Evolutionary conservation across 139 green algal genomes (phyloP).

Genomic region (Ostreobium quekettii): DNA sequence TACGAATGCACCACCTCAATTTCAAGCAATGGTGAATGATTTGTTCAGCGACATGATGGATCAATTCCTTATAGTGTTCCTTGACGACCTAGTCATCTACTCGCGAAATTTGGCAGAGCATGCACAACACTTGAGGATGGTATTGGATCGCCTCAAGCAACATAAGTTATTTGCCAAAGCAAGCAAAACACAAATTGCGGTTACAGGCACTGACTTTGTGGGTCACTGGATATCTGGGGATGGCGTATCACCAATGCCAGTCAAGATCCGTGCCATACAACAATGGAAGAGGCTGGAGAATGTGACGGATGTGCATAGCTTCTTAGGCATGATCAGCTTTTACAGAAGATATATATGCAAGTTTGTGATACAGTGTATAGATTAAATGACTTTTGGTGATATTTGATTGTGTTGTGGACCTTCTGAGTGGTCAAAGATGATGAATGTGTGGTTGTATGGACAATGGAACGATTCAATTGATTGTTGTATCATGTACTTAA

Average conservation of each 20-base stretch:
- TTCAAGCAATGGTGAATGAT: slow-evolving; percentile 33
- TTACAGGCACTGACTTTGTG: slow-evolving; percentile 27
- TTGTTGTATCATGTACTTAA: too few relatives aligned
- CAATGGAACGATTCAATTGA: too few relatives aligned
- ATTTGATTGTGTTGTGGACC: too few relatives aligned
- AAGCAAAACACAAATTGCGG: slow-evolving; percentile 36
- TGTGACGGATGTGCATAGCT: background rate
- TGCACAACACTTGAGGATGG: slow-evolving; percentile 23
- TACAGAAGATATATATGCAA: background rate
- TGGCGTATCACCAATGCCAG: slow-evolving; percentile 22
- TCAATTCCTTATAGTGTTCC: slow-evolving; percentile 40
- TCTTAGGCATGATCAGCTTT: slow-evolving; percentile 1
- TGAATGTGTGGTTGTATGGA: too few relatives aligned
- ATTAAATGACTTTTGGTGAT: too few relatives aligned
- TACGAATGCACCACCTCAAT: slow-evolving; percentile 37
- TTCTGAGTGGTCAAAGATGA: too few relatives aligned
- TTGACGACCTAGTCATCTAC: slow-evolving; percentile 48
- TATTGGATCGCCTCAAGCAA: slow-evolving; percentile 27
- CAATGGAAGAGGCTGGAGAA: slow-evolving; percentile 22
- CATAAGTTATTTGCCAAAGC: slow-evolving; percentile 37
- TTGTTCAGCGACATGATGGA: slow-evolving; percentile 31
- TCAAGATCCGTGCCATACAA: slow-evolving; percentile 19
- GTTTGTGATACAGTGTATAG: too few relatives aligned
- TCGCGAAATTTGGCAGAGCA: slow-evolving; percentile 31
- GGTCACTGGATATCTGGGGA: slow-evolving; percentile 31